These are phyloP conservation scores for Candida ficus DNA, from an alignment of 805 yeast genomes.

Conservation along the genomic window DNA sequence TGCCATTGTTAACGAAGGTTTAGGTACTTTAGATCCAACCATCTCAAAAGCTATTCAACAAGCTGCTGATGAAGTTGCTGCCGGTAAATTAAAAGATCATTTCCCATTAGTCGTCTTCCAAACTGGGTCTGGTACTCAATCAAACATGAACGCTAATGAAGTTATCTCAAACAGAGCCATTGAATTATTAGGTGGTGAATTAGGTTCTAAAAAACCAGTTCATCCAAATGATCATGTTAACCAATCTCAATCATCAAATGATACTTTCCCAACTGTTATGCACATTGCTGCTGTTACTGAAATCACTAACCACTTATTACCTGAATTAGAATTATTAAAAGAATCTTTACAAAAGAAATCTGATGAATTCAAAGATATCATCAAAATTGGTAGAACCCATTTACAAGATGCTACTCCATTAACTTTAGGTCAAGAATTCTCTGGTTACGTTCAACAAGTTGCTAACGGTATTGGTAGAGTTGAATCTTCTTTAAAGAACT, in stretches of 20 bases:
- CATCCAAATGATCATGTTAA: slow-evolving; percentile 99
- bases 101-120: slow-evolving; percentile 98
- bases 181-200: slow-evolving; percentile 86
- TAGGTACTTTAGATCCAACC: slow-evolving; percentile 82
- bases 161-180: slow-evolving; percentile 98
- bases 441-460: slow-evolving; percentile 93
- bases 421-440: slow-evolving; percentile 96
- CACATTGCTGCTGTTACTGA: slow-evolving; percentile 97
- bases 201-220: slow-evolving; percentile 90
- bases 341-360: slow-evolving; percentile 74
- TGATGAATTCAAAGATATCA: slow-evolving; percentile 80
- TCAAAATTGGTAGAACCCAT: slow-evolving; percentile 98
- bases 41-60: slow-evolving; percentile 78
- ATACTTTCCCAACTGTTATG: slow-evolving; percentile 99
- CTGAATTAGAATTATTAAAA: slow-evolving; percentile 73
- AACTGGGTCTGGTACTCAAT: slow-evolving; percentile 98
- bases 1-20: slow-evolving; percentile 79
- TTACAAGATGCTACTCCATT: slow-evolving; percentile 98
- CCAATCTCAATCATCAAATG: slow-evolving; percentile 98
- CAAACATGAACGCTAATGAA: slow-evolving; percentile 98
- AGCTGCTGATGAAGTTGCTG: slow-evolving; percentile 93
- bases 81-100: slow-evolving; percentile 87
- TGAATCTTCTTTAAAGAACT: slow-evolving; percentile 67
- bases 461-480: slow-evolving; percentile 87
- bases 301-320: slow-evolving; percentile 68